phyloP scores from a whole-genome alignment of 108 stramenopile species.

The Halocafeteria seosinensis region DNA sequence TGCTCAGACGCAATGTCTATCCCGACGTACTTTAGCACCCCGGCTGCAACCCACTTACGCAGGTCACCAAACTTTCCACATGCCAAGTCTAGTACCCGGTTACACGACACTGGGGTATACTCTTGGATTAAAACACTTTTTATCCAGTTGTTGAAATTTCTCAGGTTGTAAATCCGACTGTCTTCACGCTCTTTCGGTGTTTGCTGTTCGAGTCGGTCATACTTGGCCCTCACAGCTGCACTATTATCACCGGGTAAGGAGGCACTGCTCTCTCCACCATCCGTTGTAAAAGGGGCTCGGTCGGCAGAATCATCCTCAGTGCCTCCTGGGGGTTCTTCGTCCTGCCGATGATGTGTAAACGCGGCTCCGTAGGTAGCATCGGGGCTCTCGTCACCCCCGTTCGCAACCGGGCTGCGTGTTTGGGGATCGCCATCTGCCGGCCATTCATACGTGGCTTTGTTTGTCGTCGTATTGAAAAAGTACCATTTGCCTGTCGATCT shows the following conservation, averaged over 20 bases:
- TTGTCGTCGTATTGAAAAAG: neutral
- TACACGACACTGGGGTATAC: neutral
- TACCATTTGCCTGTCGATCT: neutral
- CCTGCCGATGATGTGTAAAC: no score
- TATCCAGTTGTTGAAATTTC: neutral
- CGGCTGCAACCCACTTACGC: neutral
- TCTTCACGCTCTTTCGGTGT: neutral
- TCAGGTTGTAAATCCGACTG: neutral
- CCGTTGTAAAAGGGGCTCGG: no score
- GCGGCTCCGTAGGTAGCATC: no score
- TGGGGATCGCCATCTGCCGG: no score
- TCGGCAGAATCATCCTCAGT: no score
- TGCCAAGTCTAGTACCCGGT: neutral
- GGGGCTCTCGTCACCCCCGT: no score
- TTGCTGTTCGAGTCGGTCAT: neutral
- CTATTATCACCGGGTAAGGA: no score
- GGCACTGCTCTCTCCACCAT: no score
- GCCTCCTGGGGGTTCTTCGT: no score
- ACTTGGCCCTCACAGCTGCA: neutral
- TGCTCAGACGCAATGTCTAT: neutral
- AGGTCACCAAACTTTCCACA: slow-evolving; percentile 2
- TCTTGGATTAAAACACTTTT: neutral
- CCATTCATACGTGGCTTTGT: neutral
- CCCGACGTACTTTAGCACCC: neutral
- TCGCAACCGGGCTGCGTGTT: no score